Conservation (phyloP, 2,329 filamentous ascomycete species). For the Anisogramma anomala region DNA sequence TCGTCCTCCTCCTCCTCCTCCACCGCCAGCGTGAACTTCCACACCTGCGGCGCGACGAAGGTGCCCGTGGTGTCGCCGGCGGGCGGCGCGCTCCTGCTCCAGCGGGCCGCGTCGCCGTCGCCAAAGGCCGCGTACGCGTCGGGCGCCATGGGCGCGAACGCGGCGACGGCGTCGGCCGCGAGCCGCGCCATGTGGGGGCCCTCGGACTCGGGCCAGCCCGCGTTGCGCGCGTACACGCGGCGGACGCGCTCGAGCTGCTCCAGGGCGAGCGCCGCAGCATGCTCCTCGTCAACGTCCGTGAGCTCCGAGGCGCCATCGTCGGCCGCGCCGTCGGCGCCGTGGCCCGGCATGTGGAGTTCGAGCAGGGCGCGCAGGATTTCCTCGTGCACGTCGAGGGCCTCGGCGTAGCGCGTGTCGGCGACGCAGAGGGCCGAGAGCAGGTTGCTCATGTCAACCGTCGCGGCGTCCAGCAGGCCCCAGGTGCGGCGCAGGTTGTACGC, state of each 20-base stretch:
- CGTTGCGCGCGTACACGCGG: slow-evolving; percentile 14
- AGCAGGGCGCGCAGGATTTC: slow-evolving; percentile 14
- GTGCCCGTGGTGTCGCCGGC: slow-evolving; percentile 9
- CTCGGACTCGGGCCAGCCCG: slow-evolving; percentile 13
- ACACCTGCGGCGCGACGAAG: slow-evolving; percentile 11
- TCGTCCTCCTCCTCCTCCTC: too few relatives aligned
- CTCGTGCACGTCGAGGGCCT: slow-evolving; percentile 14
- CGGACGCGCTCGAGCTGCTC: slow-evolving; percentile 15
- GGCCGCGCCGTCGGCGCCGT: slow-evolving; percentile 4
- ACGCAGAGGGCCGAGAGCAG: slow-evolving; percentile 13
- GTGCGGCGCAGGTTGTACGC: slow-evolving; percentile 15
- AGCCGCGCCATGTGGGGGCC: slow-evolving; percentile 13
- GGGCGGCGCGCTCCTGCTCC: slow-evolving; percentile 11
- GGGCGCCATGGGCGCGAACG: slow-evolving; percentile 11
- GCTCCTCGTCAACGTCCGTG: slow-evolving; percentile 14
- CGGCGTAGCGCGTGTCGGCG: slow-evolving; percentile 12
- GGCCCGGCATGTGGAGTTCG: slow-evolving; percentile 12
- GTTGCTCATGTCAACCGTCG: slow-evolving; percentile 15
- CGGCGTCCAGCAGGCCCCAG: slow-evolving; percentile 14
- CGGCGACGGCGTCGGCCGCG: slow-evolving; percentile 11
- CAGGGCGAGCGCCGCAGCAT: slow-evolving; percentile 12
- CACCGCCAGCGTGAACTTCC: slow-evolving; percentile 13
- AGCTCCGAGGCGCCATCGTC: slow-evolving; percentile 12
- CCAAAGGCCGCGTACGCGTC: slow-evolving; percentile 12
- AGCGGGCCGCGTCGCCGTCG: slow-evolving; percentile 13